Percentiles rank a stretch among this genome's conserved stretches.
phyloP scores from a whole-genome alignment of 768 basidiomycete genomes.

The Rossbeevera mucosa region DNA sequence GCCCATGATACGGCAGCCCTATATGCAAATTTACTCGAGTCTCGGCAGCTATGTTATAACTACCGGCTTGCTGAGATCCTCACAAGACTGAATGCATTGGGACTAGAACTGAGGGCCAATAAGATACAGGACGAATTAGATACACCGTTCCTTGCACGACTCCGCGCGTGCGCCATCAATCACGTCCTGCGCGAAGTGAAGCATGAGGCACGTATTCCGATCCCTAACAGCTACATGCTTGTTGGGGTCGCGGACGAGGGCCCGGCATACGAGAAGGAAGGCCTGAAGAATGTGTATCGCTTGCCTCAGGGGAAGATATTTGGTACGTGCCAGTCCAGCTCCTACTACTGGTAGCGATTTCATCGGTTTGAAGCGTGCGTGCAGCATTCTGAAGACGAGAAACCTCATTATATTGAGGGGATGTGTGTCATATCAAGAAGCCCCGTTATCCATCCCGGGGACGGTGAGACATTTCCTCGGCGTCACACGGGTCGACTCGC shows the following conservation, averaged over 20 bases:
- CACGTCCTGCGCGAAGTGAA: conserved; percentile 72
- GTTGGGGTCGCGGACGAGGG: conserved; percentile 86
- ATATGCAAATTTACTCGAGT: conserved; percentile 46
- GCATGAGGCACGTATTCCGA: conserved; percentile 65
- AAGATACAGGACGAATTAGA: conserved; percentile 37
- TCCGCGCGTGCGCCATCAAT: conserved; percentile 59
- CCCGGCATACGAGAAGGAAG: conserved; percentile 51
- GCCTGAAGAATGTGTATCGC: conserved; percentile 48
- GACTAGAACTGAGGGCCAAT: conserved; percentile 44
- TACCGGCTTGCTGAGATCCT: conserved; percentile 53
- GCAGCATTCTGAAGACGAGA: conserved; percentile 44
- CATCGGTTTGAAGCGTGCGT: conserved; percentile 46
- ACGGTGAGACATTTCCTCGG: conserved; percentile 40
- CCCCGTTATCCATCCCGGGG: conserved; percentile 73
- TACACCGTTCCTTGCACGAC: conserved; percentile 51
- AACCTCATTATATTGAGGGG: conserved; percentile 57
- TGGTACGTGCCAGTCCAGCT: conserved; percentile 41
- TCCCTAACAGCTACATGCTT: conserved; percentile 63
- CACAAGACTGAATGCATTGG: conserved; percentile 42
- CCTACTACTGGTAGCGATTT: not conserved
- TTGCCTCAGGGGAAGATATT: conserved; percentile 60
- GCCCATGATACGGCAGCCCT: conserved; percentile 53
- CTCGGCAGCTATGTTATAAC: conserved; percentile 40
- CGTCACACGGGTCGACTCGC: not conserved
- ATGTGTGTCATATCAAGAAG: conserved; percentile 61